Conservation (phyloP, 331 rosid species). For the Rosa hybrid region DNA sequence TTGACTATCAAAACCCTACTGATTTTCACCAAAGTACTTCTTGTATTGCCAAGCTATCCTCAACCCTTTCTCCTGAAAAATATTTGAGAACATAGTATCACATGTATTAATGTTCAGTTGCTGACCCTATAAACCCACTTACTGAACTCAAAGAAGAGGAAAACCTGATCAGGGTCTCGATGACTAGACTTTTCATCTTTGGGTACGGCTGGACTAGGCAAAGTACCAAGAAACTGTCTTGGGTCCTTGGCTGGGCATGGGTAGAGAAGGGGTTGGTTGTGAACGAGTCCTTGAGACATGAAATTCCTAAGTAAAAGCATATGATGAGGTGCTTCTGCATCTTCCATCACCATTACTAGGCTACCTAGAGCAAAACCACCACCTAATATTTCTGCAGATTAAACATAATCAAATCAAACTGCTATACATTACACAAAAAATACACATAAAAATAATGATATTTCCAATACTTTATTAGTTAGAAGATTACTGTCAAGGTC, state of each 20-base stretch:
- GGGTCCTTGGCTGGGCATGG: constrained; percentile 81
- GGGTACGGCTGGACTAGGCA: constrained; percentile 65
- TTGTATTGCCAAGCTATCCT: constrained; percentile 98
- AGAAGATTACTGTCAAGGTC: constrained; percentile 79
- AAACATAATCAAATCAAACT: not conserved
- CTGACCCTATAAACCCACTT: constrained; percentile 8
- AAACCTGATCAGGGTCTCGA: constrained; percentile 49
- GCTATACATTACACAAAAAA: not conserved
- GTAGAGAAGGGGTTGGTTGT: constrained; percentile 75
- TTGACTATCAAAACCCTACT: constrained; percentile 39
- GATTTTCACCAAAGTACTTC: constrained; percentile 79
- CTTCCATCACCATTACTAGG: constrained; percentile 92
- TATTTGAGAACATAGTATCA: constrained; percentile 16
- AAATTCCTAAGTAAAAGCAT: constrained; percentile 93
- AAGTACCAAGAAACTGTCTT: constrained; percentile 82
- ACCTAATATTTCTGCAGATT: constrained; percentile 66
- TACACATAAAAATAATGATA: not conserved
- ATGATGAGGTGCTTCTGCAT: constrained; percentile 96
- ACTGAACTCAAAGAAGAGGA: constrained; percentile 11
- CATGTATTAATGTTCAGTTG: not conserved
- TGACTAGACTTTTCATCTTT: constrained; percentile 59
- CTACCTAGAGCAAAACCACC: constrained; percentile 88
- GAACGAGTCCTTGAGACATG: constrained; percentile 90
- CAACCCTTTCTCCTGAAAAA: constrained; percentile 67
- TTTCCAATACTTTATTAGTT: not conserved